Conservation (phyloP, 1,284 basidiomycete species). For the Hemileccinum hortonii region DNA sequence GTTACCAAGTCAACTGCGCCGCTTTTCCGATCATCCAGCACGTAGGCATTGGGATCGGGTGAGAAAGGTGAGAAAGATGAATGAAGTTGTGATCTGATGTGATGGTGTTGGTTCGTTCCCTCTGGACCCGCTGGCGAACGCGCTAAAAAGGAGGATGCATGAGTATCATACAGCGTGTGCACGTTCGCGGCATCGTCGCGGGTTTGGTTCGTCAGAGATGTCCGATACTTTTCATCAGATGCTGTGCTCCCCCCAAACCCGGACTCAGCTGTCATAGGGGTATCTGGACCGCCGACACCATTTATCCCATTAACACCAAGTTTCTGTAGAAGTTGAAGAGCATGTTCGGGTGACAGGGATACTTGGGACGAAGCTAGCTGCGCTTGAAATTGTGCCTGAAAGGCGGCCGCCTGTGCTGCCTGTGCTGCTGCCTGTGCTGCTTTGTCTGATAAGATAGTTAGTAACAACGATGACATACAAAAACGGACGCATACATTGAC, state of each 20-base stretch:
- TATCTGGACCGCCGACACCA: constrained; percentile 26
- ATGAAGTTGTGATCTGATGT: constrained; percentile 29
- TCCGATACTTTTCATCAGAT: constrained; percentile 33
- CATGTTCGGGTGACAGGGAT: constrained; percentile 62
- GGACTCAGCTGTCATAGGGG: constrained; percentile 8
- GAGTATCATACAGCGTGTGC: constrained; percentile 21
- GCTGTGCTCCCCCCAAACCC: constrained; percentile 18
- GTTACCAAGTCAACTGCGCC: constrained; percentile 32
- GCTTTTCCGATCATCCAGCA: constrained; percentile 32
- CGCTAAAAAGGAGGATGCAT: constrained; percentile 16
- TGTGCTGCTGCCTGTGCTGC: constrained; percentile 84
- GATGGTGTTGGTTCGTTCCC: constrained; percentile 16
- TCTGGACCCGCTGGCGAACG: constrained; percentile 18
- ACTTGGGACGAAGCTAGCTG: constrained; percentile 34
- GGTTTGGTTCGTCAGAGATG: constrained; percentile 26
- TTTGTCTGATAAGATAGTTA: constrained; percentile 55
- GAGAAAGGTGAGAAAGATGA: constrained; percentile 61
- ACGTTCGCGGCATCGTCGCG: constrained; percentile 19
- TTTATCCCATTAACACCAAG: constrained; percentile 49
- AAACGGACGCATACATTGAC: constrained; percentile 65
- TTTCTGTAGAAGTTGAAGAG: constrained; percentile 64
- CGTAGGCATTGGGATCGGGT: constrained; percentile 51
- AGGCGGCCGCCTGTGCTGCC: constrained; percentile 70
- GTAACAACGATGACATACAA: neutral
- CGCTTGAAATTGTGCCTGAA: constrained; percentile 51